These are phyloP conservation scores for Diutina scorzettiae DNA, from an alignment of 1,139 yeast species.

Conservation along the genomic window DNA sequence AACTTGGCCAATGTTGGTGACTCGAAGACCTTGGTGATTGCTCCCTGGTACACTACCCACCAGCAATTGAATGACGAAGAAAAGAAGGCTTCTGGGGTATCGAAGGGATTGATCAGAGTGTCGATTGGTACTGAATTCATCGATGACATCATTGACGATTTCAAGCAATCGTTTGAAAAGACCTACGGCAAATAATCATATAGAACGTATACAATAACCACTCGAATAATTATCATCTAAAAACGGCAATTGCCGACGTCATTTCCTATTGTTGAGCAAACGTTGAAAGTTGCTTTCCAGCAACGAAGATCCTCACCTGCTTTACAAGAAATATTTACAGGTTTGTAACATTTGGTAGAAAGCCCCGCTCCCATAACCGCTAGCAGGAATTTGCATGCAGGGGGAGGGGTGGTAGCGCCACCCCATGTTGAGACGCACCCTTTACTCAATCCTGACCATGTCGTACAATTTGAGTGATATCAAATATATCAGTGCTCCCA, in stretches of 20 bases:
- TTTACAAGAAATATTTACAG: too few species aligned
- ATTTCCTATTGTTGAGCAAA: too few species aligned
- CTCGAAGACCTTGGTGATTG: slow-evolving; percentile 84
- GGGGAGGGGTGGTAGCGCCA: too few species aligned
- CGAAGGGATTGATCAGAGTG: slow-evolving; percentile 77
- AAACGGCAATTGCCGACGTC: too few species aligned
- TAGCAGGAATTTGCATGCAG: too few species aligned
- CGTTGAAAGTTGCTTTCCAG: too few species aligned
- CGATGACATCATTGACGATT: slow-evolving; percentile 80
- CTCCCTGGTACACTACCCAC: slow-evolving; percentile 93
- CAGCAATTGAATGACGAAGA: slow-evolving; percentile 80
- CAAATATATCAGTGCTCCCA: slow-evolving; percentile 31
- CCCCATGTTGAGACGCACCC: too few species aligned
- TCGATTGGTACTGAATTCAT: slow-evolving; percentile 84
- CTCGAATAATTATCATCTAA: too few species aligned
- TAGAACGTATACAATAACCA: background rate
- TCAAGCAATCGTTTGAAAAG: slow-evolving; percentile 63
- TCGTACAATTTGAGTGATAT: slow-evolving; percentile 14
- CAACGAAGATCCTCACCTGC: too few species aligned
- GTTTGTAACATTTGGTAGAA: too few species aligned
- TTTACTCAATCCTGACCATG: too few species aligned
- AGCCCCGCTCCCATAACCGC: too few species aligned
- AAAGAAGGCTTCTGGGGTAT: slow-evolving; percentile 71
- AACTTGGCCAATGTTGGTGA: slow-evolving; percentile 97
- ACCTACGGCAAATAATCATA: slow-evolving; percentile 21